Evolutionary conservation across 2,329 filamentous ascomycete species (phyloP).

Genomic region (Cyphellophora europaea): DNA sequence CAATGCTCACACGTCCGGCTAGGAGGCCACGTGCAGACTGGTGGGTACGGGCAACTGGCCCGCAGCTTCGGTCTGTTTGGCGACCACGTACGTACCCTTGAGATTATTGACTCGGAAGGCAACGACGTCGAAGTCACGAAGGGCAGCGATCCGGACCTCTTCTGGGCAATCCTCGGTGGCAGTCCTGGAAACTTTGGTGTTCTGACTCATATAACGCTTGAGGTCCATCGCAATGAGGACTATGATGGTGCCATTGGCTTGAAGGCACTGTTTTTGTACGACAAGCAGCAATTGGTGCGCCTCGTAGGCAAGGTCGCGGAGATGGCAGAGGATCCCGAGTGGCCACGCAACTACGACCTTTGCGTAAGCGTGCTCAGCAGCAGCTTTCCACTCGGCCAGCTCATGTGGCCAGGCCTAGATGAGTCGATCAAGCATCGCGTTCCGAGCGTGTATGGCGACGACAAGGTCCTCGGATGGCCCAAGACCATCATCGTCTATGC

Average conservation of each 20-base stretch:
- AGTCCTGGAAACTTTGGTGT: constrained; percentile 26
- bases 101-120: constrained; percentile 23
- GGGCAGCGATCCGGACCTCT: constrained; percentile 21
- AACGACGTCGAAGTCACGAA: constrained; percentile 19
- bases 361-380: constrained; percentile 39
- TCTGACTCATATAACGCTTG: constrained; percentile 25
- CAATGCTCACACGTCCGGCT: constrained; percentile 38
- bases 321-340: constrained; percentile 35
- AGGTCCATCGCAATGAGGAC: constrained; percentile 31
- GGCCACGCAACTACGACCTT: constrained; percentile 39
- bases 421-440: constrained; percentile 27
- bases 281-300: too few relatives aligned
- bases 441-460: constrained; percentile 28
- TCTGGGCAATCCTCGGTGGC: constrained; percentile 23
- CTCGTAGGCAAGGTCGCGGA: constrained; percentile 31
- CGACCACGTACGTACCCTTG: constrained; percentile 21
- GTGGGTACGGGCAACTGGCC: constrained; percentile 39
- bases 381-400: constrained; percentile 26
- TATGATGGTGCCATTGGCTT: too few relatives aligned
- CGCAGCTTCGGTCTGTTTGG: constrained; percentile 33
- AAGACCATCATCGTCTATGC: constrained; percentile 38
- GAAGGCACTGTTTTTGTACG: too few relatives aligned
- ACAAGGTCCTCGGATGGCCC: constrained; percentile 29
- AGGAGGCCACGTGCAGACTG: constrained; percentile 40
- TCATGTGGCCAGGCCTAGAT: constrained; percentile 29